These are phyloP conservation scores for Diplodia corticola DNA, from an alignment of 2,329 filamentous ascomycete genomes.

Conservation along the genomic window DNA sequence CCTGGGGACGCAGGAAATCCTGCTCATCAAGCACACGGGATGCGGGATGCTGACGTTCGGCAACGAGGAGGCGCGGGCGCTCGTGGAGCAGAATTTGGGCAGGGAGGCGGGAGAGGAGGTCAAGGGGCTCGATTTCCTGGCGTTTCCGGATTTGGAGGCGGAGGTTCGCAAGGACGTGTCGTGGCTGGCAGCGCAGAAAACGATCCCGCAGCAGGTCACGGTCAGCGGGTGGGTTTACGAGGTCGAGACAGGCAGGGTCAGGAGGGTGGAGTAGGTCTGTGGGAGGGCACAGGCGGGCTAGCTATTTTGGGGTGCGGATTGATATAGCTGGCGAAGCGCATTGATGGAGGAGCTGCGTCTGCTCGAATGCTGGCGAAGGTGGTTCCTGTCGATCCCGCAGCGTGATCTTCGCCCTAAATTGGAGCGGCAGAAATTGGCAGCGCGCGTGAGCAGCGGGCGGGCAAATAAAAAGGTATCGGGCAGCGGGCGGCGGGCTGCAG, in stretches of 20 bases:
- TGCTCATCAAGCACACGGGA: slow-evolving; percentile 72
- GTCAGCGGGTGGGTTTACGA: slow-evolving; percentile 78
- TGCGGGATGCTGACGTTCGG: slow-evolving; percentile 72
- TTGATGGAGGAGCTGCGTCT: neutral
- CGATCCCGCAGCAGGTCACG: slow-evolving; percentile 60
- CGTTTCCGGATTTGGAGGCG: slow-evolving; percentile 64
- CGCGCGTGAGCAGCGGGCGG: neutral
- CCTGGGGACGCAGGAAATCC: slow-evolving; percentile 72
- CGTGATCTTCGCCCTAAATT: slow-evolving; percentile 11
- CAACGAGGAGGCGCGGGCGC: slow-evolving; percentile 56
- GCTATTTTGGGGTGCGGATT: neutral
- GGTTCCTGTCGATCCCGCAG: slow-evolving; percentile 16
- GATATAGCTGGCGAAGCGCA: neutral
- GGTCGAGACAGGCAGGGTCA: slow-evolving; percentile 68
- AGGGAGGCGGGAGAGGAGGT: slow-evolving; percentile 50
- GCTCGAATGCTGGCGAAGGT: neutral
- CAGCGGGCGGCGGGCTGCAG: neutral
- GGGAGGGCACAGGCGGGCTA: neutral
- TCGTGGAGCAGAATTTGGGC: slow-evolving; percentile 62
- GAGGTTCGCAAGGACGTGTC: slow-evolving; percentile 67
- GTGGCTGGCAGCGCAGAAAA: slow-evolving; percentile 57
- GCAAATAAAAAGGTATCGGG: slow-evolving; percentile 4
- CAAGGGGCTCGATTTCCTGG: slow-evolving; percentile 60
- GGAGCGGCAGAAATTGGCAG: neutral
- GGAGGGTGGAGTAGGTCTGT: slow-evolving; percentile 44